Conservation (phyloP, 768 basidiomycete species). For the Termitomyces sp. region DNA sequence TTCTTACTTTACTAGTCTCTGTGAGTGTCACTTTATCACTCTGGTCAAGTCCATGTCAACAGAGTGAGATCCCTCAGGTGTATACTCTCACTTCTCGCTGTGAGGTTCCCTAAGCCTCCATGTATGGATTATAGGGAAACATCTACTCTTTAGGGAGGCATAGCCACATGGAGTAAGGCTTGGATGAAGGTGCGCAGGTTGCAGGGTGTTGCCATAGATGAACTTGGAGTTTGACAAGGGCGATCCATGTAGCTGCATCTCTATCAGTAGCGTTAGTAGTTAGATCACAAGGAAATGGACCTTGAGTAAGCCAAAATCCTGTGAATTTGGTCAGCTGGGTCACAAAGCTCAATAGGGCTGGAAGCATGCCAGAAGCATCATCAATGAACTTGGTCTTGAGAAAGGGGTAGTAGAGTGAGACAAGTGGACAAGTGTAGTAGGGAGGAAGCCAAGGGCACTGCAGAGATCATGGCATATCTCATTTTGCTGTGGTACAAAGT, state of each 20-base stretch:
- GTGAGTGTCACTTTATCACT: not conserved
- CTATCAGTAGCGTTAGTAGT: not conserved
- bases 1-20: too few species aligned
- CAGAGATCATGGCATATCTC: conserved; percentile 68
- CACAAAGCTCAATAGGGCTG: not conserved
- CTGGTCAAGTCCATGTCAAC: too few species aligned
- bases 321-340: not conserved
- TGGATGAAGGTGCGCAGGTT: not conserved
- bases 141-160: too few species aligned
- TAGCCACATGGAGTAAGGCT: not conserved
- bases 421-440: conserved; percentile 50
- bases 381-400: conserved; percentile 47
- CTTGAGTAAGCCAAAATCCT: not conserved
- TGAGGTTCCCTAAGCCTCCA: too few species aligned
- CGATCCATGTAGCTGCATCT: not conserved
- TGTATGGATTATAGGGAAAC: too few species aligned
- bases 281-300: not conserved
- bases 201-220: not conserved
- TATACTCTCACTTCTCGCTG: too few species aligned
- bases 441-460: conserved; percentile 63
- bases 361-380: conserved; percentile 12
- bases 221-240: not conserved
- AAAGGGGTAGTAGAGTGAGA: conserved; percentile 59
- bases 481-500: conserved; percentile 62
- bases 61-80: too few species aligned